Conservation (phyloP, 2,329 filamentous ascomycete genomes). For the Colletotrichum melonis region DNA sequence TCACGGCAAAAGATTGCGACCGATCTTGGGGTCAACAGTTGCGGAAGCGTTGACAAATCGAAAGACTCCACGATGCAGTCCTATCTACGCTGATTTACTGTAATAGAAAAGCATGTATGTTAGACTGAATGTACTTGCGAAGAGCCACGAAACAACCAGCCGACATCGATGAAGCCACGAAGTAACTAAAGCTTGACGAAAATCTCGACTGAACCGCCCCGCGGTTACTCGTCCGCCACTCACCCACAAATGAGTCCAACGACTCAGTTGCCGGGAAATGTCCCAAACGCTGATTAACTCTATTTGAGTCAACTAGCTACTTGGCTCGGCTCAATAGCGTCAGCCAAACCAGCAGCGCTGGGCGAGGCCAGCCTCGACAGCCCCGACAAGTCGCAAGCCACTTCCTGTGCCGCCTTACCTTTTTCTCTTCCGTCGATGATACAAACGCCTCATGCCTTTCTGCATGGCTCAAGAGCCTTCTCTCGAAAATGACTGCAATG, state of each 20-base stretch:
- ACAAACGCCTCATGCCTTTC: background rate
- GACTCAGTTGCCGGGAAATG: background rate
- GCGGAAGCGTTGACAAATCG: background rate
- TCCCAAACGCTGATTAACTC: conserved; percentile 11
- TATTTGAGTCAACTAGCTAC: conserved; percentile 15
- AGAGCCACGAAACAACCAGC: background rate
- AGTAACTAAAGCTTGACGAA: background rate
- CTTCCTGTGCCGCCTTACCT: background rate
- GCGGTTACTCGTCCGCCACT: background rate
- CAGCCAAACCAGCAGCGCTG: background rate
- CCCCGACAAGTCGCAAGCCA: conserved; percentile 1
- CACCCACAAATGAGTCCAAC: background rate
- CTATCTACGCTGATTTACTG: background rate
- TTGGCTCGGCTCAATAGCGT: conserved; percentile 21
- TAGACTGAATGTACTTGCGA: background rate
- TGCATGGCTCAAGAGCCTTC: background rate
- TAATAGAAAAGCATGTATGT: background rate
- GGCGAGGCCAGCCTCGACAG: background rate
- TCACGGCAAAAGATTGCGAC: background rate
- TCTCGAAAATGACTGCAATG: background rate
- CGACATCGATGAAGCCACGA: background rate
- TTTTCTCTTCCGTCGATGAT: background rate
- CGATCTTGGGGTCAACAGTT: background rate
- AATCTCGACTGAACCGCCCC: background rate
- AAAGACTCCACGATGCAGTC: background rate